A percentile compares a stretch with the other conserved stretches of the same genome.
phyloP scores from a whole-genome alignment of 1,284 basidiomycete species.

The Sanguinoderma infundibulare region DNA sequence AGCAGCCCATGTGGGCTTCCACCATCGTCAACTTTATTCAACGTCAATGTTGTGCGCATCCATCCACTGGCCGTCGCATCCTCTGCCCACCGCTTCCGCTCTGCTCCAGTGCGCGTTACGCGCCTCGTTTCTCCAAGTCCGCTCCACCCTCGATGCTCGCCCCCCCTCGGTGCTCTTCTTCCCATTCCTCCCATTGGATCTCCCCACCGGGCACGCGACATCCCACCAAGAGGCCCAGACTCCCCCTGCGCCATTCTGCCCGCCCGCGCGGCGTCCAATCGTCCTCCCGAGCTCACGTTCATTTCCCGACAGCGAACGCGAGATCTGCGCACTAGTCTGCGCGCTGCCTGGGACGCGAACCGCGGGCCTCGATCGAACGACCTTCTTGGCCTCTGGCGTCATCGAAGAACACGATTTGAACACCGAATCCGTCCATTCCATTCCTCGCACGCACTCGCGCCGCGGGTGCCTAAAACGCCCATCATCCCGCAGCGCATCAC shows the following conservation, averaged over 20 bases:
- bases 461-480: neutral
- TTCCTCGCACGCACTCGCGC: neutral
- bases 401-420: neutral
- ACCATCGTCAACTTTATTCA: slow-evolving; percentile 17
- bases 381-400: slow-evolving; percentile 1
- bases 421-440: neutral
- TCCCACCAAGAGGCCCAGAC: neutral
- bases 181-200: neutral
- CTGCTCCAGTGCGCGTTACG: neutral
- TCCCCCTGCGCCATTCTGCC: neutral
- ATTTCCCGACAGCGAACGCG: neutral
- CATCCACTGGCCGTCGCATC: slow-evolving; percentile 1
- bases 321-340: slow-evolving; percentile 4
- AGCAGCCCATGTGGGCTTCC: slow-evolving; percentile 14
- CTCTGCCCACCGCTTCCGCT: neutral
- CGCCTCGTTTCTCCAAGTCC: neutral
- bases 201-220: neutral
- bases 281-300: neutral
- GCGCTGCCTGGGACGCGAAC: neutral
- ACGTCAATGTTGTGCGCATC: slow-evolving; percentile 18
- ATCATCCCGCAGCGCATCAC: neutral
- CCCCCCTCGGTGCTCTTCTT: neutral
- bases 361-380: slow-evolving; percentile 2
- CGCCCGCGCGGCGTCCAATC: neutral
- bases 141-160: neutral